Conservation (phyloP, 768 basidiomycete genomes). For the Lactifluus hygrophoroides region DNA sequence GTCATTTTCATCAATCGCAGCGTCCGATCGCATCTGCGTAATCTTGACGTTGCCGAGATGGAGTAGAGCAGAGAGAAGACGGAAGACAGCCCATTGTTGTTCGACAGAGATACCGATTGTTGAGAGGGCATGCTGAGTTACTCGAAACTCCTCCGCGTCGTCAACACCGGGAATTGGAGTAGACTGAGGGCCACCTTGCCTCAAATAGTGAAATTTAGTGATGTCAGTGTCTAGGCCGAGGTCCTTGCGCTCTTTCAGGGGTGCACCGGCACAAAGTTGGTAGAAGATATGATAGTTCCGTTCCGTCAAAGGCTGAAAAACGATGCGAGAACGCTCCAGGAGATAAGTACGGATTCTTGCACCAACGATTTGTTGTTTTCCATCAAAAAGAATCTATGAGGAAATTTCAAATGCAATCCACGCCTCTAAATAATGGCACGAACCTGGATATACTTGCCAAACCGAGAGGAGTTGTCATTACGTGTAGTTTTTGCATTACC, state of each 20-base stretch:
- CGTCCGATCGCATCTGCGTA: conserved; percentile 70
- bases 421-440: conserved; percentile 21
- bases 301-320: conserved; percentile 94
- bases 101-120: conserved; percentile 97
- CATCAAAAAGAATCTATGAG: conserved; percentile 91
- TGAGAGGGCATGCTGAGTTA: conserved; percentile 89
- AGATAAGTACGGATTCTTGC: conserved; percentile 98
- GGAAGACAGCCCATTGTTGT: conserved; percentile 97
- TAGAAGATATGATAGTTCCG: conserved; percentile 99
- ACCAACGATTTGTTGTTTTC: conserved; percentile 92
- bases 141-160: conserved; percentile 90
- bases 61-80: conserved; percentile 82
- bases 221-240: conserved; percentile 83
- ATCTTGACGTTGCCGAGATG: conserved; percentile 99
- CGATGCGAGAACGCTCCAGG: conserved; percentile 92
- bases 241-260: conserved; percentile 90
- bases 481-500: conserved; percentile 99
- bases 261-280: conserved; percentile 95
- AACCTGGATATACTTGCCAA: conserved; percentile 99
- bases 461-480: conserved; percentile 98
- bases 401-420: not conserved
- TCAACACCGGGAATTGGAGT: conserved; percentile 89
- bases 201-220: conserved; percentile 84
- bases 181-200: conserved; percentile 84
- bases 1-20: conserved; percentile 77